These are phyloP conservation scores for Skeletonema potamos DNA, from an alignment of 108 stramenopile species.

Conservation along the genomic window DNA sequence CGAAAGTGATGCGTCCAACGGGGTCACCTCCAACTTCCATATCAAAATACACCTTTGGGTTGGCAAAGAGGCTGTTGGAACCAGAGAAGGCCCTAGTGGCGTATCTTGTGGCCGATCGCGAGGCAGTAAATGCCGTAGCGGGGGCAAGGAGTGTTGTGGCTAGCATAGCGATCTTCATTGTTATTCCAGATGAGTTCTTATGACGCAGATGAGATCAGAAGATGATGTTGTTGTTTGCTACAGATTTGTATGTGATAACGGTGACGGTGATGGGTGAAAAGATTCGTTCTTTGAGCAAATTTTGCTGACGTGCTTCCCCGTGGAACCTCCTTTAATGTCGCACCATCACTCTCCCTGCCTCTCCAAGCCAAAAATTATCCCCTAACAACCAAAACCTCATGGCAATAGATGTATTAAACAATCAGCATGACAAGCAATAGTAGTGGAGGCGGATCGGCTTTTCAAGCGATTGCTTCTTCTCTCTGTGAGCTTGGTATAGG, in stretches of 20 bases:
- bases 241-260: too few species aligned
- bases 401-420: too few species aligned
- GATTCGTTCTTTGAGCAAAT: too few species aligned
- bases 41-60: conserved; percentile 92
- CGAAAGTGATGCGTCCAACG: conserved; percentile 91
- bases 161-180: conserved; percentile 42
- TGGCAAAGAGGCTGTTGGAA: conserved; percentile 58
- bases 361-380: too few species aligned
- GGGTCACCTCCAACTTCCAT: conserved; percentile 91
- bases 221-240: too few species aligned
- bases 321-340: neutral
- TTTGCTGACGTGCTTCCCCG: too few species aligned
- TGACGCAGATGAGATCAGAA: too few species aligned
- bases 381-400: too few species aligned
- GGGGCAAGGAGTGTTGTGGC: conserved; percentile 67
- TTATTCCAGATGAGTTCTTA: neutral
- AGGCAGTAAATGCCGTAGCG: conserved; percentile 50
- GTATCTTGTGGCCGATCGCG: conserved; percentile 22
- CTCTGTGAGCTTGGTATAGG: conserved; percentile 7
- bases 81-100: conserved; percentile 69
- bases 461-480: conserved; percentile 12
- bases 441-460: neutral
- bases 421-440: neutral
- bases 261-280: too few species aligned
- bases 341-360: neutral